phyloP scores from a whole-genome alignment of 2,329 filamentous ascomycete species.

The Fusarium azukiicola region DNA sequence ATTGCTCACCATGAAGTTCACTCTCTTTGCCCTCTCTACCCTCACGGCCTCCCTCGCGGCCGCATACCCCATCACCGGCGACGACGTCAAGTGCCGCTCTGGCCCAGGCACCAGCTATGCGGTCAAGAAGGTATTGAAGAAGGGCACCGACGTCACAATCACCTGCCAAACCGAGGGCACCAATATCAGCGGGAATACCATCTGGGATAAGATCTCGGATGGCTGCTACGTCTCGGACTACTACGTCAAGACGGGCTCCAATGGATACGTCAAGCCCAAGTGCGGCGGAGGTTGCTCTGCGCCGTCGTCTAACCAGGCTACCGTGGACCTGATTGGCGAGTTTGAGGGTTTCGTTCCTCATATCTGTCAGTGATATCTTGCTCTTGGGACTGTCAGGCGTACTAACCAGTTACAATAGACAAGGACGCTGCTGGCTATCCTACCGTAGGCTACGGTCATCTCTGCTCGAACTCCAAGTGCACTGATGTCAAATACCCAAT shows the following conservation, averaged over 20 bases:
- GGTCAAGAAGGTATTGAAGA: neutral
- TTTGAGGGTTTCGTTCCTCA: slow-evolving; percentile 36
- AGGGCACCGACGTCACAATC: slow-evolving; percentile 23
- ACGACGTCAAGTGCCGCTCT: slow-evolving; percentile 25
- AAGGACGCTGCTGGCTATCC: slow-evolving; percentile 68
- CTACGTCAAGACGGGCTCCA: slow-evolving; percentile 24
- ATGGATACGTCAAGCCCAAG: neutral
- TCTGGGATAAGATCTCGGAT: slow-evolving; percentile 31
- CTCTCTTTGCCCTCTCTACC: neutral
- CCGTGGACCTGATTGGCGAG: slow-evolving; percentile 28
- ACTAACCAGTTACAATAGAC: slow-evolving; percentile 28
- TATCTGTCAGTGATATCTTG: slow-evolving; percentile 30
- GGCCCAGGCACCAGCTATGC: slow-evolving; percentile 20
- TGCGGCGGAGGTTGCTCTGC: slow-evolving; percentile 18
- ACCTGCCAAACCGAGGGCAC: slow-evolving; percentile 28
- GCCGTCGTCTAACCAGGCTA: slow-evolving; percentile 31
- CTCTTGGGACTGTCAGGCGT: neutral
- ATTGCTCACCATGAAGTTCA: slow-evolving; percentile 17
- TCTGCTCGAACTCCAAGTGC: slow-evolving; percentile 66
- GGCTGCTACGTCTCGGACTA: slow-evolving; percentile 35
- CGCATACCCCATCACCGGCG: slow-evolving; percentile 26
- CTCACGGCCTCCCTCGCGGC: slow-evolving; percentile 5
- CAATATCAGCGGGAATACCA: slow-evolving; percentile 1
- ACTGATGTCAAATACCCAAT: slow-evolving; percentile 69
- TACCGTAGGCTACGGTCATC: slow-evolving; percentile 74